Percentiles rank a stretch among this genome's conserved stretches.
Evolutionary conservation across 2,329 filamentous ascomycete species (phyloP).

Genomic region (Fusarium domesticum): DNA sequence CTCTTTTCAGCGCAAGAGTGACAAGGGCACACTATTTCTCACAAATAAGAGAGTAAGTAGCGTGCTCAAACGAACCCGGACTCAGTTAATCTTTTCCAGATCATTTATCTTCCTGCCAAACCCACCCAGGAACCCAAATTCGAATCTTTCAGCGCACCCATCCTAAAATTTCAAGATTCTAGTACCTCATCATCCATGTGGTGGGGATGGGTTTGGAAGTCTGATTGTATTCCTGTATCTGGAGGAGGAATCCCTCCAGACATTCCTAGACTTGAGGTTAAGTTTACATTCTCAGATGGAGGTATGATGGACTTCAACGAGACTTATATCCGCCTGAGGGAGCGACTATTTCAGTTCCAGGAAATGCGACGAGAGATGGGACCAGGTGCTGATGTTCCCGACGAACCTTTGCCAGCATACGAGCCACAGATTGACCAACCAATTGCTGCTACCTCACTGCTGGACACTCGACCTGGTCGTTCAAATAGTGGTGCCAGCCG

Average conservation of each 20-base stretch:
- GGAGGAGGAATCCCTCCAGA: constrained; percentile 78
- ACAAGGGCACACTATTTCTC: constrained; percentile 72
- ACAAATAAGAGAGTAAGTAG: constrained; percentile 76
- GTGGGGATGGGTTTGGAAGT: constrained; percentile 91
- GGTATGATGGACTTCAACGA: constrained; percentile 90
- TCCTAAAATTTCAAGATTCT: constrained; percentile 83
- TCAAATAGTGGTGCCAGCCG: constrained; percentile 39
- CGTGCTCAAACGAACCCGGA: not conserved
- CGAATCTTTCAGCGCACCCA: constrained; percentile 84
- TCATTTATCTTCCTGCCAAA: constrained; percentile 80
- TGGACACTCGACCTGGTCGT: constrained; percentile 29
- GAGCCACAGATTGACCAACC: constrained; percentile 52
- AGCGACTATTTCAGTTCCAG: constrained; percentile 75
- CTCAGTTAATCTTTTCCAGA: constrained; percentile 44
- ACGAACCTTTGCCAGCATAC: constrained; percentile 88
- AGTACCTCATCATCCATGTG: constrained; percentile 78
- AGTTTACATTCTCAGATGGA: constrained; percentile 88
- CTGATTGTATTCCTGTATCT: constrained; percentile 73
- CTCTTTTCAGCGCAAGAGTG: constrained; percentile 68
- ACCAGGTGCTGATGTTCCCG: constrained; percentile 62
- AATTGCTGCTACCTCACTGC: constrained; percentile 25
- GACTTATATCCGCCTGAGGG: constrained; percentile 79
- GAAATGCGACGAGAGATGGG: constrained; percentile 70
- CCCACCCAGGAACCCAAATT: constrained; percentile 60
- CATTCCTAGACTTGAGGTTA: constrained; percentile 71